These are phyloP conservation scores for Lepiota brunneoincarnata DNA, from an alignment of 768 basidiomycete genomes.

Conservation along the genomic window DNA sequence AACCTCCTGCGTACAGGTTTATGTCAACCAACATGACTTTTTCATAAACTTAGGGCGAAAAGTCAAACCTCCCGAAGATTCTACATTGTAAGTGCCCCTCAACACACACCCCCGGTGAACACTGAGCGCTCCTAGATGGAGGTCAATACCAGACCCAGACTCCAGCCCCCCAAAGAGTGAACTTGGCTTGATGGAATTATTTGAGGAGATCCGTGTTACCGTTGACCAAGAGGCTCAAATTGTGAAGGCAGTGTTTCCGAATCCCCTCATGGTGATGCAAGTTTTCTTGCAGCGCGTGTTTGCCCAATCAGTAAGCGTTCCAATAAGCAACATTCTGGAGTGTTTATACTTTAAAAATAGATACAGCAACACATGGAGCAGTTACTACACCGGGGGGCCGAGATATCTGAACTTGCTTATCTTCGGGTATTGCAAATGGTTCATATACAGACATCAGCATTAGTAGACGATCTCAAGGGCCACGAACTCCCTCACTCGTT, in stretches of 20 bases:
- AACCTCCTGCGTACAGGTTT: constrained; percentile 94
- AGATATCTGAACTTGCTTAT: constrained; percentile 85
- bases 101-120: neutral
- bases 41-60: constrained; percentile 92
- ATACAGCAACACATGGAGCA: constrained; percentile 97
- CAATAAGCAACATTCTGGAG: neutral
- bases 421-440: constrained; percentile 88
- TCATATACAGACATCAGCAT: constrained; percentile 69
- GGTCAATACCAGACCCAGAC: constrained; percentile 74
- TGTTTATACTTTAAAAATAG: constrained; percentile 35
- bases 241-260: constrained; percentile 97
- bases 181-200: constrained; percentile 73
- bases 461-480: constrained; percentile 89
- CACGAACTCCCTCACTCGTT: constrained; percentile 78
- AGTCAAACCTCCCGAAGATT: constrained; percentile 50
- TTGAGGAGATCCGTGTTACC: constrained; percentile 84
- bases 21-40: constrained; percentile 99
- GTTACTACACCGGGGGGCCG: constrained; percentile 70
- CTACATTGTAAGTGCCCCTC: constrained; percentile 44
- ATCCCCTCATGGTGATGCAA: constrained; percentile 95
- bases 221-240: constrained; percentile 97
- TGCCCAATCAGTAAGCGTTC: constrained; percentile 82
- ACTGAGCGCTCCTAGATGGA: constrained; percentile 60
- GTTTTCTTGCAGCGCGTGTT: constrained; percentile 97
- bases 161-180: constrained; percentile 74